A percentile compares a stretch with the other conserved stretches of the same genome.
Evolutionary conservation across 495 filamentous ascomycete species (phyloP).

Genomic region (Clavariopsis aquatica): DNA sequence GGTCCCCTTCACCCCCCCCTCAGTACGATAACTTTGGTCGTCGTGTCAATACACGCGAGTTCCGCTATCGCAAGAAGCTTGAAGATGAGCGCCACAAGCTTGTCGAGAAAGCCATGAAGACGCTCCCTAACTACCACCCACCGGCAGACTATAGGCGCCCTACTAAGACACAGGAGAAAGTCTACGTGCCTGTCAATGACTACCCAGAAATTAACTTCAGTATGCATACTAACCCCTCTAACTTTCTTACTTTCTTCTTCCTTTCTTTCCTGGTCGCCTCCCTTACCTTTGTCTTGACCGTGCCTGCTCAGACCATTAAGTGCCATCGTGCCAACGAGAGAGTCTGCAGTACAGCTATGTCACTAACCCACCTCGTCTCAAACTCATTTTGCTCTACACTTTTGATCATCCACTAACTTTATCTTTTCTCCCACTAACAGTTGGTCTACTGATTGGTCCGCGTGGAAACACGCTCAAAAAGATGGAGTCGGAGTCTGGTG

Average conservation of each 20-base stretch:
- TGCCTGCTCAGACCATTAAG: slow-evolving; percentile 51
- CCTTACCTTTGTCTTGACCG: slow-evolving; percentile 46
- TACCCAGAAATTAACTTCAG: slow-evolving; percentile 99
- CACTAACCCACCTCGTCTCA: slow-evolving; percentile 56
- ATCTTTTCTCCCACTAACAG: slow-evolving; percentile 85
- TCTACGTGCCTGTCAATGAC: slow-evolving; percentile 99
- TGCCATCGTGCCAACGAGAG: slow-evolving; percentile 48
- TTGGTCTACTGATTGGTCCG: slow-evolving; percentile 99
- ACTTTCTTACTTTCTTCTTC: slow-evolving; percentile 44
- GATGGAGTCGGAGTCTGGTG: slow-evolving; percentile 95
- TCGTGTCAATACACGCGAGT: slow-evolving; percentile 97
- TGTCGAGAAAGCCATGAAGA: slow-evolving; percentile 96
- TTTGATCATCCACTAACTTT: slow-evolving; percentile 76
- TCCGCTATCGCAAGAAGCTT: slow-evolving; percentile 92
- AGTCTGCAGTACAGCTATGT: slow-evolving; percentile 29
- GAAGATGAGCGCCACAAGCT: slow-evolving; percentile 98
- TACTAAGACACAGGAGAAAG: slow-evolving; percentile 99
- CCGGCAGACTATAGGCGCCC: slow-evolving; percentile 96
- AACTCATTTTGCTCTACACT: slow-evolving; percentile 38
- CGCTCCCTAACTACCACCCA: slow-evolving; percentile 97
- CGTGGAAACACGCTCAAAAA: slow-evolving; percentile 99
- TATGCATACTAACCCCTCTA: slow-evolving; percentile 66
- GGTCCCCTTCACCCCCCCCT: slow-evolving; percentile 91
- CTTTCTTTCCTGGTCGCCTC: slow-evolving; percentile 17
- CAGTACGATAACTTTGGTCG: slow-evolving; percentile 99